Percentiles rank a stretch among this genome's conserved stretches.
Conservation (phyloP, 1,284 basidiomycete species). For the Tausonia pullulans region DNA sequence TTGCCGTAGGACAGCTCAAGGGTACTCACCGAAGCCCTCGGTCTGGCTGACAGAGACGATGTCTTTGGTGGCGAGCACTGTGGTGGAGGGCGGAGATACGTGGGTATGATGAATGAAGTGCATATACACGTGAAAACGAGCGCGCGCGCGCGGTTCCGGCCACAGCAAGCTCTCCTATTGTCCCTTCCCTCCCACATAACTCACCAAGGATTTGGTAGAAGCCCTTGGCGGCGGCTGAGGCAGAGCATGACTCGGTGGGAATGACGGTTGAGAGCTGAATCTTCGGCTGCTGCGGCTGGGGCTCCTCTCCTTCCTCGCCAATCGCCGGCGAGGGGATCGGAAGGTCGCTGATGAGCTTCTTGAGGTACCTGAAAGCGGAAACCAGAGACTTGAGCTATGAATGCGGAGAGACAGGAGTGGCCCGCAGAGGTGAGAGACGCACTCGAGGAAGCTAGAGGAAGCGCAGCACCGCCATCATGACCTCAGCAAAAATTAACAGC, state of each 20-base stretch:
- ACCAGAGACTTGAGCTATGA: background rate
- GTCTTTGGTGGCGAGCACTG: slow-evolving; percentile 8
- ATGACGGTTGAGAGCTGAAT: slow-evolving; percentile 4
- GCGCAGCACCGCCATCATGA: no score
- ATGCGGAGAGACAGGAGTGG: background rate
- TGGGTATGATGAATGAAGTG: background rate
- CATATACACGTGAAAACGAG: background rate
- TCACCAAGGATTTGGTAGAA: slow-evolving; percentile 10
- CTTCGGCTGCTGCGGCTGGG: background rate
- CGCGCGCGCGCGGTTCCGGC: background rate
- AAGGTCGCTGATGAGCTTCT: background rate
- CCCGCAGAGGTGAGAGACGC: background rate
- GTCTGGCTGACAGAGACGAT: slow-evolving; percentile 1
- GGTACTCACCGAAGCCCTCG: slow-evolving; percentile 1
- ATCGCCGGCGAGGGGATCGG: background rate
- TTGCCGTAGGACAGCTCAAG: no score
- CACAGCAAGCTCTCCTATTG: no score
- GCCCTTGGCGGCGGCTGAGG: slow-evolving; percentile 5
- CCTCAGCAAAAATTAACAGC: no score
- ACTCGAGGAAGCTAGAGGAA: background rate
- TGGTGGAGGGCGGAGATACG: background rate
- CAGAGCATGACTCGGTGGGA: background rate
- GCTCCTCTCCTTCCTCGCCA: background rate
- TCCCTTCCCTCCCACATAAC: background rate
- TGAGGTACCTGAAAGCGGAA: background rate